Evolutionary conservation across 2,329 filamentous ascomycete species (phyloP), one percentile per base, ranked within the genome.

Genomic region (Colletotrichum sp.): DNA sequence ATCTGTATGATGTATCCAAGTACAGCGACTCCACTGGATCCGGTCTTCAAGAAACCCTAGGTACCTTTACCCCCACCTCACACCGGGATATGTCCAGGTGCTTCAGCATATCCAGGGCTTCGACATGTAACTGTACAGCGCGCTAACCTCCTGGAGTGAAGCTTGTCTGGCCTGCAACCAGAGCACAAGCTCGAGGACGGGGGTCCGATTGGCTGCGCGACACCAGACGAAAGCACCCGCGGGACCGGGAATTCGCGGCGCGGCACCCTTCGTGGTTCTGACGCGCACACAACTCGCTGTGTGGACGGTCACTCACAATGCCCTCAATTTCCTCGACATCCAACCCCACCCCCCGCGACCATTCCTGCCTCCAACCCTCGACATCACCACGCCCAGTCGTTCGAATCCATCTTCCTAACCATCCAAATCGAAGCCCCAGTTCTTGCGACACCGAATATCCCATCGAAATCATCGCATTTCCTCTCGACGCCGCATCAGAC

Each of bases 81-180:
- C 18, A 31, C n/a, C 7, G 57, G 63, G 63, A 66, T 57, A 15
- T 27, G n/a, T 54, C 47, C 29, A 55, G 12, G 6, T 55, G 47
- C 43, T 36, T 55, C 43, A 58, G 65, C 13, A 58, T 7, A 34
- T 59, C 57, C 43, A 57, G 63, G 21, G 63, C 63, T 34, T n/a
- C 31, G 18, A 38, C 18, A 34, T 66, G 31, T 55, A 36, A 55
- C 61, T 64, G 36, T 64, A 64, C 61, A n/a, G 61, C 36, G 33
- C 63, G 63, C 63, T 66, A 66, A 16, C 63, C 63, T 57, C 47
- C 29, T 47, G 24, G 43, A 47, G 34, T 21, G 66, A 69, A 63
- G 66, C 66, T 69, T 69, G 57, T 69, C 61, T 34, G 62, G 62
- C 70, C 73, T 75, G 73, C 70, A 74, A 74, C 59, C 62, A 64